Conservation (phyloP, 202 grass and related monocot species). For the Carex arenaria region DNA sequence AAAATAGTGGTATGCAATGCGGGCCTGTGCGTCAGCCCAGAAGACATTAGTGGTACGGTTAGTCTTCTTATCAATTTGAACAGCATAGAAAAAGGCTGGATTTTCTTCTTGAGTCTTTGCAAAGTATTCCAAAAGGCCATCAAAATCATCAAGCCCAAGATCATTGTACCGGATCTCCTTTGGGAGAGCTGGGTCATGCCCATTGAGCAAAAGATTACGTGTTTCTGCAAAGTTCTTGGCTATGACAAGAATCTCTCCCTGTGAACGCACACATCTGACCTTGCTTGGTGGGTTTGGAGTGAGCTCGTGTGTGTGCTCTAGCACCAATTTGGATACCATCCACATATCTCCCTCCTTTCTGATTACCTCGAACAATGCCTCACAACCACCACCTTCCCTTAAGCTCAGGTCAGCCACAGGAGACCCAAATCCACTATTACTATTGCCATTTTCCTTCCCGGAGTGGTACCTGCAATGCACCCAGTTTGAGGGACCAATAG, state of each 20-base stretch:
- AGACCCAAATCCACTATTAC: slow-evolving; percentile 15
- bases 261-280: slow-evolving; percentile 79
- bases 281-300: slow-evolving; percentile 52
- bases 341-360: slow-evolving; percentile 70
- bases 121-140: slow-evolving; percentile 75
- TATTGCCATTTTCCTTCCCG: slow-evolving; percentile 57
- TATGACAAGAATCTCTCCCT: slow-evolving; percentile 91
- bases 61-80: slow-evolving; percentile 56
- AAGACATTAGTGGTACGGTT: slow-evolving; percentile 57
- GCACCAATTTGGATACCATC: slow-evolving; percentile 73
- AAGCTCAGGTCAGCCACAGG: not conserved
- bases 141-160: slow-evolving; percentile 74
- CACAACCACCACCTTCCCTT: slow-evolving; percentile 49
- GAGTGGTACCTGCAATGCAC: slow-evolving; percentile 45
- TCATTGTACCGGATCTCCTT: slow-evolving; percentile 75
- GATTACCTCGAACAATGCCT: slow-evolving; percentile 89
- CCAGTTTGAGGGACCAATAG: slow-evolving; percentile 4
- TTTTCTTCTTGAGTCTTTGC: slow-evolving; percentile 56
- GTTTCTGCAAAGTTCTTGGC: slow-evolving; percentile 95
- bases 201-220: slow-evolving; percentile 66
- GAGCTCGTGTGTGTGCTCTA: slow-evolving; percentile 83
- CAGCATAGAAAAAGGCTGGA: slow-evolving; percentile 75
- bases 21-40: slow-evolving; percentile 78
- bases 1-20: slow-evolving; percentile 88
- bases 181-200: slow-evolving; percentile 40